Conservation (phyloP, 2,329 filamentous ascomycete genomes). For the Colletotrichum gloeosporioides region DNA sequence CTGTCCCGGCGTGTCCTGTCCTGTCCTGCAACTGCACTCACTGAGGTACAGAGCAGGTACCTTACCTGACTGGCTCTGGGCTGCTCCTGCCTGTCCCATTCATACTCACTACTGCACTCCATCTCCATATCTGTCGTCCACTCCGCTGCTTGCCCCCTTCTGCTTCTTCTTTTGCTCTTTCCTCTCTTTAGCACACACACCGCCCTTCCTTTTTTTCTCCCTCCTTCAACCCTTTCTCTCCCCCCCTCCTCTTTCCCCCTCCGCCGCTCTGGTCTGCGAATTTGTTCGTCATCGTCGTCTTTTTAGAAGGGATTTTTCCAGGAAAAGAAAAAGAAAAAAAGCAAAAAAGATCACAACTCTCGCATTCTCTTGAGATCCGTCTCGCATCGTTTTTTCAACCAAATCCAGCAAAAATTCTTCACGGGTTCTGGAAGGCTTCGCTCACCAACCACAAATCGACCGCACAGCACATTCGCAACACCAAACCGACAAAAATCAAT, state of each 20-base stretch:
- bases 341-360: not conserved
- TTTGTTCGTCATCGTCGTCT: conserved; percentile 32
- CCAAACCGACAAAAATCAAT: not conserved
- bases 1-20: not conserved
- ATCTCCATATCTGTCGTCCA: conserved; percentile 31
- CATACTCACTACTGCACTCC: conserved; percentile 34
- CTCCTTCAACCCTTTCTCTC: conserved; percentile 30
- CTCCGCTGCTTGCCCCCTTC: conserved; percentile 29
- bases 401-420: not conserved
- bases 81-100: conserved; percentile 26
- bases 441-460: conserved; percentile 1
- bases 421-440: conserved; percentile 19
- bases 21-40: not conserved
- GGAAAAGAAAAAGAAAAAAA: conserved; percentile 7
- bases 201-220: conserved; percentile 33
- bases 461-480: conserved; percentile 11
- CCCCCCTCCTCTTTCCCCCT: conserved; percentile 28
- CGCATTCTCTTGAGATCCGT: conserved; percentile 22
- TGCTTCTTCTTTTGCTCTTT: conserved; percentile 34
- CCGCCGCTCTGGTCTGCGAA: conserved; percentile 25
- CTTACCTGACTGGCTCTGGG: not conserved
- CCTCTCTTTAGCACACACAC: conserved; percentile 34
- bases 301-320: conserved; percentile 22
- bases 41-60: not conserved
- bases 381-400: conserved; percentile 22